Percentiles rank a stretch among this genome's conserved stretches.
phyloP scores from a whole-genome alignment of 805 yeast genomes.

The Wickerhamomyces silvicola region DNA sequence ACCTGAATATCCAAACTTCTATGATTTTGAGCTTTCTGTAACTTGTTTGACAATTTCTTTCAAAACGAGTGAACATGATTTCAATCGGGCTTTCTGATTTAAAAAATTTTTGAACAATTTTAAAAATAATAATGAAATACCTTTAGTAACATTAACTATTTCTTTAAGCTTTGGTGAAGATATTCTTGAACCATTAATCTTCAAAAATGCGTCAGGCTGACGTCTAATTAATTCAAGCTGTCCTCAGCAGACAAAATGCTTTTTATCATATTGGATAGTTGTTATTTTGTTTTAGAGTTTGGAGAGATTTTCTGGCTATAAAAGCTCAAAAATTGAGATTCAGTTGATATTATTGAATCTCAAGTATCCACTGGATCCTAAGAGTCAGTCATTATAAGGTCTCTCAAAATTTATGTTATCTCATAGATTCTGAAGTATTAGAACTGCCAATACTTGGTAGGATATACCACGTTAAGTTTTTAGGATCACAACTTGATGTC shows the following conservation, averaged over 20 bases:
- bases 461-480: constrained; percentile 28
- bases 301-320: constrained; percentile 30
- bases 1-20: too few relatives aligned
- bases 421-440: constrained; percentile 22
- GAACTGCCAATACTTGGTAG: constrained; percentile 30
- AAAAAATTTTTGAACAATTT: constrained; percentile 39
- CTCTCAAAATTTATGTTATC: constrained; percentile 43
- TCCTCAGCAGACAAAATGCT: constrained; percentile 33
- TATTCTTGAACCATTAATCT: constrained; percentile 42
- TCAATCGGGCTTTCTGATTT: constrained; percentile 34
- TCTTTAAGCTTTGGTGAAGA: constrained; percentile 31
- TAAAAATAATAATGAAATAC: constrained; percentile 30
- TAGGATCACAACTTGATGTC: constrained; percentile 25
- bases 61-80: constrained; percentile 27
- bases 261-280: constrained; percentile 33
- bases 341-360: constrained; percentile 27
- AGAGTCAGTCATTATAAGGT: constrained; percentile 39
- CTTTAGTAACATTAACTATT: constrained; percentile 32
- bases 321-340: constrained; percentile 29
- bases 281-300: constrained; percentile 28
- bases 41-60: constrained; percentile 29
- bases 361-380: too few relatives aligned
- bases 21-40: too few relatives aligned
- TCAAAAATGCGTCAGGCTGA: constrained; percentile 38
- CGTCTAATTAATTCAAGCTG: constrained; percentile 28